phyloP scores from a whole-genome alignment of 306 rosid species.

The Inga laurina region DNA sequence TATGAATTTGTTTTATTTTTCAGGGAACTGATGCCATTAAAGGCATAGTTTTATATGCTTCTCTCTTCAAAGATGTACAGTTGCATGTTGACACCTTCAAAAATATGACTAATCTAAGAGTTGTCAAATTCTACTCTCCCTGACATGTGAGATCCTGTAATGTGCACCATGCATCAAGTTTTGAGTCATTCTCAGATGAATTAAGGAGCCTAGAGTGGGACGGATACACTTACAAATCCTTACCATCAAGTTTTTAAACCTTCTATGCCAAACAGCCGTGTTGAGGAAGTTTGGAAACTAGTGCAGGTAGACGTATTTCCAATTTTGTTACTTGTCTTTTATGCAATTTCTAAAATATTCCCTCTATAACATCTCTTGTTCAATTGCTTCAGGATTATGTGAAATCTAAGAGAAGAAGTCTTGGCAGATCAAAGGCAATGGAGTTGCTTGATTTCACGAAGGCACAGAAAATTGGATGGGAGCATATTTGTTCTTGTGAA shows the following conservation, averaged over 20 bases:
- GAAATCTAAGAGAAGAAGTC: neutral
- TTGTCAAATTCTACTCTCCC: conserved; percentile 8
- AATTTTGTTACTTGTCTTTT: neutral
- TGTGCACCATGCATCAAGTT: neutral
- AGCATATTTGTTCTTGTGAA: neutral
- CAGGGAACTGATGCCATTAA: conserved; percentile 18
- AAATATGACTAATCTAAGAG: conserved; percentile 26
- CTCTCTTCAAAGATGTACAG: neutral
- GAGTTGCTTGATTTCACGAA: conserved; percentile 25
- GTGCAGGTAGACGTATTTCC: neutral
- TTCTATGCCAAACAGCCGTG: neutral
- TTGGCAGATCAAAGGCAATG: neutral
- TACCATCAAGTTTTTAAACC: neutral
- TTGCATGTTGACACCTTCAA: conserved; percentile 17
- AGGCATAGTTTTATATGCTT: neutral
- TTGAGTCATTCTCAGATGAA: neutral
- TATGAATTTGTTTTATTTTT: neutral
- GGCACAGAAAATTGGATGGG: neutral
- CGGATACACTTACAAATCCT: neutral
- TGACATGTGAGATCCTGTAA: neutral
- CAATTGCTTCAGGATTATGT: conserved; percentile 15
- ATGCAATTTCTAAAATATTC: neutral
- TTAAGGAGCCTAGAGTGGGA: neutral
- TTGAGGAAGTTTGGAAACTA: neutral
- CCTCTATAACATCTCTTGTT: neutral